These are phyloP conservation scores for Theobroma grandiflorum DNA, from an alignment of 441 rosid species.

Conservation along the genomic window DNA sequence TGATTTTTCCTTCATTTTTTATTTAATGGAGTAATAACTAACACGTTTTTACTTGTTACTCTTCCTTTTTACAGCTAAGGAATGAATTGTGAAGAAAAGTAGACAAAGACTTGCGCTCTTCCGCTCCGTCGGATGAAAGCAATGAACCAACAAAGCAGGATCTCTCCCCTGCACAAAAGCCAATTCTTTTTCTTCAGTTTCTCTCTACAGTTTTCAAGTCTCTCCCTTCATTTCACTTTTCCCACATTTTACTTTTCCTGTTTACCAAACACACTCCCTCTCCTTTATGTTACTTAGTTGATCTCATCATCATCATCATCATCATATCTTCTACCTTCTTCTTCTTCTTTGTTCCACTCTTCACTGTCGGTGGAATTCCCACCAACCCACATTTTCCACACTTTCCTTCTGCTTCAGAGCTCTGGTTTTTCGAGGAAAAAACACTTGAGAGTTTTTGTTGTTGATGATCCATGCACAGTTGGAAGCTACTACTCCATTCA, in stretches of 20 bases:
- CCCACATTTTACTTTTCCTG: conserved; percentile 40
- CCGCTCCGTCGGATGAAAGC: conserved; percentile 35
- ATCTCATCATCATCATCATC: neutral
- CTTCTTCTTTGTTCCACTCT: conserved; percentile 24
- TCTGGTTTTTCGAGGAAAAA: neutral
- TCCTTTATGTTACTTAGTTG: conserved; percentile 3
- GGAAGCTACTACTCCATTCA: neutral
- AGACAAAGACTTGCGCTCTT: conserved; percentile 35
- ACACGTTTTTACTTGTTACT: neutral
- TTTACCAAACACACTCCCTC: conserved; percentile 46
- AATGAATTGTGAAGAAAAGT: neutral
- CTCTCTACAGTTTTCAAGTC: conserved; percentile 12
- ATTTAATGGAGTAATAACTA: neutral
- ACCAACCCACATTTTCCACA: conserved; percentile 17
- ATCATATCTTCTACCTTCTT: conserved; percentile 13
- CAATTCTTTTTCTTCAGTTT: conserved; percentile 38
- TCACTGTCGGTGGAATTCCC: conserved; percentile 21
- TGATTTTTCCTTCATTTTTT: neutral
- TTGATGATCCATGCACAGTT: conserved; percentile 7
- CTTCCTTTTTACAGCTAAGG: neutral
- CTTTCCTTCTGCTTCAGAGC: neutral
- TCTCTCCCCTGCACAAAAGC: conserved; percentile 27
- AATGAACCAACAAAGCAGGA: conserved; percentile 24
- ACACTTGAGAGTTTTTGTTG: neutral
- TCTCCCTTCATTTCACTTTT: conserved; percentile 34